Evolutionary conservation across 2,329 filamentous ascomycete species (phyloP).

Genomic region (Trichoderma endophyticum): DNA sequence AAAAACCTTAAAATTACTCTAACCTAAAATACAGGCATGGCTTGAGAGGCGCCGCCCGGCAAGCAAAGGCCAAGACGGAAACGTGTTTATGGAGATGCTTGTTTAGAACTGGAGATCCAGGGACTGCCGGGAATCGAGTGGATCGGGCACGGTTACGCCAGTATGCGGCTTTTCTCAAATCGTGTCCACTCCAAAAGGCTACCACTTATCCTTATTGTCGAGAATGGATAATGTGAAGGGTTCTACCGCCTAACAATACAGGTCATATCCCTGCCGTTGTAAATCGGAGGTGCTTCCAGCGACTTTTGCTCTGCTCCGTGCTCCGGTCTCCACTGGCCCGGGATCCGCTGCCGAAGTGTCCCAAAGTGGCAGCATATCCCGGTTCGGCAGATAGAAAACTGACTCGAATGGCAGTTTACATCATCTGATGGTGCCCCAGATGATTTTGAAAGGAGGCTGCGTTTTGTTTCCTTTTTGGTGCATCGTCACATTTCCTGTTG

Average conservation of each 20-base stretch:
- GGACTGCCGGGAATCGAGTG: background rate
- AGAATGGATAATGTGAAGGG: background rate
- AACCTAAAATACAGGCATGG: background rate
- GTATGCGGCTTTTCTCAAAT: background rate
- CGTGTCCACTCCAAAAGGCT: background rate
- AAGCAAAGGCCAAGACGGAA: background rate
- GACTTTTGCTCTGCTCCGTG: background rate
- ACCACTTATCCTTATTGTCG: background rate
- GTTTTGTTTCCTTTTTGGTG: background rate
- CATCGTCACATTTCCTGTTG: background rate
- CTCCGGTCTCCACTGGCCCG: background rate
- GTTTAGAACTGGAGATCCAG: background rate
- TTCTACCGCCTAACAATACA: background rate
- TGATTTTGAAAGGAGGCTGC: background rate
- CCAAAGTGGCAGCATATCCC: conserved; percentile 8
- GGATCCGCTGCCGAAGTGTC: background rate
- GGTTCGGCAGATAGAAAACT: background rate
- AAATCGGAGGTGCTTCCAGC: background rate
- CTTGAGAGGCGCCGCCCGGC: background rate
- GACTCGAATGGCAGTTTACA: background rate
- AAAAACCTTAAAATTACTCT: conserved; percentile 5
- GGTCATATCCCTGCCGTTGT: background rate
- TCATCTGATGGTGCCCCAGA: background rate
- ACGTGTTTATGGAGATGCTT: background rate
- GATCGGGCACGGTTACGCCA: background rate